Evolutionary conservation across 306 rosid species (phyloP).

Genomic region (Macrotyloma uniflorum): DNA sequence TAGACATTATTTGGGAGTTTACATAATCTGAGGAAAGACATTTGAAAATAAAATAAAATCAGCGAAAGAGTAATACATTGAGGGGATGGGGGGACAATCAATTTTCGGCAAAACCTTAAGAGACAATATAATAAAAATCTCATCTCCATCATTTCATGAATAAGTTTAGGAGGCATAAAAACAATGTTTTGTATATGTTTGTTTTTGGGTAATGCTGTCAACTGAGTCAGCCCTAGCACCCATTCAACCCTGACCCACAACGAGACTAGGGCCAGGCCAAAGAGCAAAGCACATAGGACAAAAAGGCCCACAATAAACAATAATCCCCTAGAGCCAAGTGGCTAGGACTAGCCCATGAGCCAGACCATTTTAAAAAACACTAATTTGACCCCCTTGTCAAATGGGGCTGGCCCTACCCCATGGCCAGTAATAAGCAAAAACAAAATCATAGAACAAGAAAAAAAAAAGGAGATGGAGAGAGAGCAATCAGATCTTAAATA

Average conservation of each 20-base stretch:
- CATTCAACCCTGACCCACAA: background rate
- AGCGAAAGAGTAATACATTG: background rate
- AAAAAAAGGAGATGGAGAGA: no score
- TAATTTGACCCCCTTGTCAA: background rate
- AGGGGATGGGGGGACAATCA: background rate
- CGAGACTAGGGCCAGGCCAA: no score
- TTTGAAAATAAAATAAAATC: background rate
- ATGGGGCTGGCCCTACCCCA: background rate
- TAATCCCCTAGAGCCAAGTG: background rate
- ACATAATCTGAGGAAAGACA: constrained; percentile 23
- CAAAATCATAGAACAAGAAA: background rate
- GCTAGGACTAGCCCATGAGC: no score
- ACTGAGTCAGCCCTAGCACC: background rate
- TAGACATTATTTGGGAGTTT: constrained; percentile 29
- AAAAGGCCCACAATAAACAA: background rate
- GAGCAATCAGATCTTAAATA: no score
- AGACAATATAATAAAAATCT: background rate
- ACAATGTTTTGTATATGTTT: no score
- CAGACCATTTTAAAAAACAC: background rate
- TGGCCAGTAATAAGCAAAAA: background rate
- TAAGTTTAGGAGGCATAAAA: background rate
- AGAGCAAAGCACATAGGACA: background rate
- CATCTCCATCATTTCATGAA: background rate
- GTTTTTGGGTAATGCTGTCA: background rate
- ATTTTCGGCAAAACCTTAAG: no score